These are phyloP conservation scores for Hypoxylon sp. DNA, from an alignment of 2,329 filamentous ascomycete species.

Conservation along the genomic window DNA sequence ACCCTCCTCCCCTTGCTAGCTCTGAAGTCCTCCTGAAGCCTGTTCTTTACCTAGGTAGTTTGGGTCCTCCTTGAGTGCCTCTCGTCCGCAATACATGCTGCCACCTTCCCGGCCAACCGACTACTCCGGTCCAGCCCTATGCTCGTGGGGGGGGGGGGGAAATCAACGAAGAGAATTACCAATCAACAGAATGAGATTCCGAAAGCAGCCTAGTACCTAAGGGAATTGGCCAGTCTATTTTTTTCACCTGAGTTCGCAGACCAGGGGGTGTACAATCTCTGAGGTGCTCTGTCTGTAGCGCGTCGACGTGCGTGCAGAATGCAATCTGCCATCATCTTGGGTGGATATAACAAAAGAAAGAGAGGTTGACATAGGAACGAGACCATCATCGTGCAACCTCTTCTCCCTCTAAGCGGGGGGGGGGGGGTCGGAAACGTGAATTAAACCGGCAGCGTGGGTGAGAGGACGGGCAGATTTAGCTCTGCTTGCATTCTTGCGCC, in stretches of 20 bases:
- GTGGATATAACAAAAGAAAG: constrained; percentile 24
- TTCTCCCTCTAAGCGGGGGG: constrained; percentile 18
- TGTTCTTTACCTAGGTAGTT: too few relatives aligned
- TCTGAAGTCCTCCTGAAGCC: too few relatives aligned
- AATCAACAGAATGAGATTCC: constrained; percentile 46
- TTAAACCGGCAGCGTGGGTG: constrained; percentile 26
- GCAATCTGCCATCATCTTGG: constrained; percentile 26
- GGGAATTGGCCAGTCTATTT: constrained; percentile 47
- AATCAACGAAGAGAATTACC: constrained; percentile 47
- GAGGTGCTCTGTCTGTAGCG: constrained; percentile 40
- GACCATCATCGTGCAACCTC: constrained; percentile 18
- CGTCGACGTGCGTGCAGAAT: constrained; percentile 39
- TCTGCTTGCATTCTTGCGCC: constrained; percentile 95
- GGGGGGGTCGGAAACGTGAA: constrained; percentile 21
- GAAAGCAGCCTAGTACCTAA: constrained; percentile 45
- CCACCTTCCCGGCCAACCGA: constrained; percentile 34
- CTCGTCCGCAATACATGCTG: constrained; percentile 36
- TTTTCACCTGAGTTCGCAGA: constrained; percentile 39
- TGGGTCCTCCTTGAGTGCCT: constrained; percentile 33
- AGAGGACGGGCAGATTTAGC: constrained; percentile 61
- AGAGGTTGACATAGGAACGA: constrained; percentile 20
- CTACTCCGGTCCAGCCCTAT: constrained; percentile 38
- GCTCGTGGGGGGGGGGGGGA: constrained; percentile 38
- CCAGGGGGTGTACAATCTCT: constrained; percentile 37
- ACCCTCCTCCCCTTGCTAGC: constrained; percentile 29